Evolutionary conservation across 768 basidiomycete species (phyloP).

Genomic region (Naganishia vishniacii): DNA sequence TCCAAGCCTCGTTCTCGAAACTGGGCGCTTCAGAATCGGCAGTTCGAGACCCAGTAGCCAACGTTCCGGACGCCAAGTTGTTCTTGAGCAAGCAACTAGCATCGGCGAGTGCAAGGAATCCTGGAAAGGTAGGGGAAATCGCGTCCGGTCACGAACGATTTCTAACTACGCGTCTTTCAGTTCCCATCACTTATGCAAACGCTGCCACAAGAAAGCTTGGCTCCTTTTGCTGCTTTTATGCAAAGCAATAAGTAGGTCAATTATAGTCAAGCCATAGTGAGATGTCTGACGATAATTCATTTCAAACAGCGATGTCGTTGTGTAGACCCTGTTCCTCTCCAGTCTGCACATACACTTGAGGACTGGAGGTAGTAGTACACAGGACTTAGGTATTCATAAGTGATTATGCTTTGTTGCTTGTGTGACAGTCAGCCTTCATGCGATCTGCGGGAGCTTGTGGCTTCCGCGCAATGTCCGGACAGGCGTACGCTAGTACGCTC

Average conservation of each 20-base stretch:
- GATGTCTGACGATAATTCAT: too few species aligned
- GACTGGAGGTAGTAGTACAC: too few species aligned
- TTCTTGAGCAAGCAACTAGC: slow-evolving; percentile 39
- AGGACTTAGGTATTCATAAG: too few species aligned
- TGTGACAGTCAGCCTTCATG: too few species aligned
- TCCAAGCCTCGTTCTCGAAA: slow-evolving; percentile 89
- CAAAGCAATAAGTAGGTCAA: slow-evolving; percentile 17
- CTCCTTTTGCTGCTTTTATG: slow-evolving; percentile 17
- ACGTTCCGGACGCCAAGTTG: slow-evolving; percentile 46
- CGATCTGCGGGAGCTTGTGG: too few species aligned
- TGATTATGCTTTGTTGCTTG: too few species aligned
- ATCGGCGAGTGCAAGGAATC: slow-evolving; percentile 33
- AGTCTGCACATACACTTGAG: too few species aligned
- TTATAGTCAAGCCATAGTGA: too few species aligned
- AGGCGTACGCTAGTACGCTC: too few species aligned
- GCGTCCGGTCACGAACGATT: not conserved
- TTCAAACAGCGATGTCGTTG: too few species aligned
- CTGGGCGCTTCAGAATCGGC: slow-evolving; percentile 71
- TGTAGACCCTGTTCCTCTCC: too few species aligned
- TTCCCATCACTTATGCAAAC: slow-evolving; percentile 16
- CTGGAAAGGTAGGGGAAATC: slow-evolving; percentile 35
- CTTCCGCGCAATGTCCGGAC: too few species aligned
- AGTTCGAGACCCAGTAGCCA: slow-evolving; percentile 56
- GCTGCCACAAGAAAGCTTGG: slow-evolving; percentile 15
- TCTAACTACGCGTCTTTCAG: not conserved